phyloP scores from a whole-genome alignment of 75 land plant genomes.

The Azolla pinnata region DNA sequence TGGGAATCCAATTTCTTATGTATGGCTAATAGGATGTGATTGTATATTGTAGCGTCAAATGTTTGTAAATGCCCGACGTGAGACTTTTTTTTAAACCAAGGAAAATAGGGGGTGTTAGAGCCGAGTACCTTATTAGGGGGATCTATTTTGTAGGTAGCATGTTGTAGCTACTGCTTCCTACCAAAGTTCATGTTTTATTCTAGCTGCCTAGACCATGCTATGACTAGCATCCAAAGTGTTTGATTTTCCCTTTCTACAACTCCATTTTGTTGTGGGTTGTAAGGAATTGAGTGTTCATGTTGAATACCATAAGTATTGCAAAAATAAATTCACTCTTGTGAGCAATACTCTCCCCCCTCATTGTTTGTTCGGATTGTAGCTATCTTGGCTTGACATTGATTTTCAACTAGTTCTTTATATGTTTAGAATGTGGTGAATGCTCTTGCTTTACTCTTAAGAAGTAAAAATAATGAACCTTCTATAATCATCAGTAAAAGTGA shows the following conservation, averaged over 20 bases:
- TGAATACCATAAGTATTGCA: slow-evolving; percentile 5
- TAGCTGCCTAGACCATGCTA: neutral
- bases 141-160: neutral
- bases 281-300: neutral
- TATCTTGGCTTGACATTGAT: too few species aligned
- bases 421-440: neutral
- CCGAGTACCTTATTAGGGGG: neutral
- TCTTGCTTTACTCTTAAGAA: too few species aligned
- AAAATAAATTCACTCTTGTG: too few species aligned
- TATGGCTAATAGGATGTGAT: neutral
- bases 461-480: neutral
- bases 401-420: neutral
- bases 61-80: too few species aligned
- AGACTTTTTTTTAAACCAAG: too few species aligned
- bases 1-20: neutral
- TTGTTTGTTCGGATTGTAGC: too few species aligned
- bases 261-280: slow-evolving; percentile 17
- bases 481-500: neutral
- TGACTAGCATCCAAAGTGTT: slow-evolving; percentile 4
- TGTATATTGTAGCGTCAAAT: too few species aligned
- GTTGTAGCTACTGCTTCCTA: slow-evolving; percentile 9
- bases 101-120: too few species aligned
- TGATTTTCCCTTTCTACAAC: slow-evolving; percentile 1
- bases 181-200: slow-evolving; percentile 2
- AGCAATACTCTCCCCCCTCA: too few species aligned